These are phyloP conservation scores for Alternaria dauci DNA, from an alignment of 2,329 filamentous ascomycete species.

Conservation along the genomic window DNA sequence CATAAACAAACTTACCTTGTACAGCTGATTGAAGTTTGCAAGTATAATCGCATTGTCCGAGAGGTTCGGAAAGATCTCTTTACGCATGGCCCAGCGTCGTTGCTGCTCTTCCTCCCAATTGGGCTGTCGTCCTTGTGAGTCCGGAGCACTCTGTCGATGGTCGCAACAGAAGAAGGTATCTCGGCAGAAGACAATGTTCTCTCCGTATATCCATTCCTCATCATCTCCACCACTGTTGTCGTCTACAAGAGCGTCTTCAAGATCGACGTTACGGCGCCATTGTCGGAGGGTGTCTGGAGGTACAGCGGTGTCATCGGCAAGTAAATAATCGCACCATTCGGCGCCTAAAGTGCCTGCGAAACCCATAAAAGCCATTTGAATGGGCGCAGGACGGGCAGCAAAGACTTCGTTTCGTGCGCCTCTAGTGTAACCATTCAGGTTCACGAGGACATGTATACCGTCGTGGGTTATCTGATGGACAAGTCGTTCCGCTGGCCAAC, in stretches of 20 bases:
- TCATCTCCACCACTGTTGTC: conserved; percentile 72
- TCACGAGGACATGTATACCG: conserved; percentile 92
- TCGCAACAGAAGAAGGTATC: conserved; percentile 99
- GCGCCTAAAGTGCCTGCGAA: conserved; percentile 95
- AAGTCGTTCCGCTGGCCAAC: conserved; percentile 83
- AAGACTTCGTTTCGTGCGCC: conserved; percentile 98
- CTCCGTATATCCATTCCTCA: conserved; percentile 91
- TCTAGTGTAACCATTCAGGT: conserved; percentile 96
- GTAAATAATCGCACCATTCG: conserved; percentile 98
- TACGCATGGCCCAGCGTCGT: conserved; percentile 90
- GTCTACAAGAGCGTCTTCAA: conserved; percentile 72
- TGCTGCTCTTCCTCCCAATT: conserved; percentile 86
- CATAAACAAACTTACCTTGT: conserved; percentile 73
- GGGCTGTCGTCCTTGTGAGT: conserved; percentile 68
- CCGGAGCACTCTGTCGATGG: conserved; percentile 86
- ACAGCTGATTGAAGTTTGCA: conserved; percentile 98
- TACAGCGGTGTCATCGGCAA: conserved; percentile 88
- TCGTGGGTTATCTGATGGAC: conserved; percentile 87
- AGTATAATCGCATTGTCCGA: conserved; percentile 87
- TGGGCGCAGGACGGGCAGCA: conserved; percentile 89
- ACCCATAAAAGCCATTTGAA: conserved; percentile 99
- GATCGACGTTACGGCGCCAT: conserved; percentile 74
- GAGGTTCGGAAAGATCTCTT: conserved; percentile 85
- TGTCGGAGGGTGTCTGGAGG: conserved; percentile 82
- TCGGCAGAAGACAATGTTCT: conserved; percentile 93